phyloP scores from a whole-genome alignment of 129 eudicot genomes.

The Heracleum sosnowskyi region DNA sequence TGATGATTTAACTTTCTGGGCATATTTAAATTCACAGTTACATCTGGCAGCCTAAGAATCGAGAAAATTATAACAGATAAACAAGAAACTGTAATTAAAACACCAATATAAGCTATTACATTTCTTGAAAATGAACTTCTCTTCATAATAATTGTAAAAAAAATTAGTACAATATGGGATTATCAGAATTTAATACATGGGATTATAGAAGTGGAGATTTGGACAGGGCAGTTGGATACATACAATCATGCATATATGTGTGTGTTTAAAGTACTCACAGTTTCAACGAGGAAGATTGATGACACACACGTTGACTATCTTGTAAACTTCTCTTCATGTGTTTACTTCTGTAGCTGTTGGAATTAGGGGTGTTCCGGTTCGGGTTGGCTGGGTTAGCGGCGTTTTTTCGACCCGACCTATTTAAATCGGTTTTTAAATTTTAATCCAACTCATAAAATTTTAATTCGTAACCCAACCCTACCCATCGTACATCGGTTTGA shows the following conservation, averaged over 20 bases:
- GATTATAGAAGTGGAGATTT: not conserved
- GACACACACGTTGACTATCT: not conserved
- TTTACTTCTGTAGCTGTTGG: no score
- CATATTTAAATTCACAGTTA: constrained; percentile 11
- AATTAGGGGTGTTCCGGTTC: no score
- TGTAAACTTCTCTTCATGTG: not conserved
- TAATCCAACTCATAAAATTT: no score
- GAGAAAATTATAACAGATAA: constrained; percentile 33
- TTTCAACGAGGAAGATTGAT: constrained; percentile 1
- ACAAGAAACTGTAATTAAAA: constrained; percentile 38
- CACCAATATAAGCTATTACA: constrained; percentile 26
- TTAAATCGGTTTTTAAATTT: no score
- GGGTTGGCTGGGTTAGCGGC: no score
- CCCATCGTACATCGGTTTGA: no score
- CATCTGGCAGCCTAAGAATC: constrained; percentile 47
- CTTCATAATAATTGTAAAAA: constrained; percentile 12
- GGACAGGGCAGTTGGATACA: not conserved
- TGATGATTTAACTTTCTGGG: constrained; percentile 13
- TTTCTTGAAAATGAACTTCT: constrained; percentile 25
- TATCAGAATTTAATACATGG: not conserved
- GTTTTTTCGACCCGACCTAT: no score
- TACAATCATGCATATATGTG: not conserved
- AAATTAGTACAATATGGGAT: not conserved
- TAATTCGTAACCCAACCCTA: no score
- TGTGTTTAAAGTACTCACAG: not conserved